Base-by-base conservation (phyloP, 2,329 filamentous ascomycete species). In the Sarocladium oryzae region DNA sequence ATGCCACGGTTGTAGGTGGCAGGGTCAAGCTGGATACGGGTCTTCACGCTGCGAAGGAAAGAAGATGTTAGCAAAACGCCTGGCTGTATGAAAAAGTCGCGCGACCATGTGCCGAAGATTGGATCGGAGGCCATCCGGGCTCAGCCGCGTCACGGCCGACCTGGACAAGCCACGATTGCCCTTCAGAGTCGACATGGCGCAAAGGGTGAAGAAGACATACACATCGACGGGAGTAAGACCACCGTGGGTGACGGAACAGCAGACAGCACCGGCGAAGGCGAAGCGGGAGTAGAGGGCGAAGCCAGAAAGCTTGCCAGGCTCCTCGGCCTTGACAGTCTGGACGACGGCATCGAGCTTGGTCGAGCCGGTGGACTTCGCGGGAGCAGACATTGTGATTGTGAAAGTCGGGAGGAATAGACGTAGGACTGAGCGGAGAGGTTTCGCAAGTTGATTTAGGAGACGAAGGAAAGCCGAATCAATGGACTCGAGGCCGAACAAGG, bases 211-310 rank as follows among this genome's bases (percentile, higher is more conserved):
- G 28, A 24, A 49, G 52, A 88, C 92, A 74, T 93, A 97, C 92
- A 99, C 93, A 88, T 99, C 93, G 73, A 99, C 90, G 68, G 93
- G 93, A 62, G 93, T 99, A 65, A 97, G 85, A 67, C 81, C 87
- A 74, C 92, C 93, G 83, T 99, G 93, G 69, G 93, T 99, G 76
- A 97, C 78, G 64, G 91, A 93, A 76, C 93, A 99, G 85, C 93
- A 96, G 79, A 97, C 78, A 64, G 93, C 93, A 76, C 93, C 93
- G 65, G 93, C 91, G 66, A 99, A 87, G 75, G 93, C 92, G 78
- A 96, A 96, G 75, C 89, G 84, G 65, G 89, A 88, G 85, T 97
- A 97, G 64, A 99, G 88, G 55, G 71, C 76, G 60, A 90, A 4
- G 59, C 75, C 76, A 57, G 66, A 67, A 56, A 71, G 69, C 69